phyloP scores from a whole-genome alignment of 305 asterid species.

The Ajuga reptans region DNA sequence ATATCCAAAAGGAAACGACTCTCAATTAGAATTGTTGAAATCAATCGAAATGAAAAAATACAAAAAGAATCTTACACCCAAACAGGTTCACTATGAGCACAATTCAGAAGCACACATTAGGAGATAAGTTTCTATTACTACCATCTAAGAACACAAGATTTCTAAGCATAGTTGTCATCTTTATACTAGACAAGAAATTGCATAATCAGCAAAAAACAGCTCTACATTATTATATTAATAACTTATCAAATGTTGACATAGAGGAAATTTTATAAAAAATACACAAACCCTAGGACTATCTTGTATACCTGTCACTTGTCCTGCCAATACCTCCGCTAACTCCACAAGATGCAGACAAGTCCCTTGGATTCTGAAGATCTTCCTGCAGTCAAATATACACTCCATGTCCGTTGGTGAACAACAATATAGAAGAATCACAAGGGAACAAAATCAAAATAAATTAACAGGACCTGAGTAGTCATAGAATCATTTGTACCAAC shows the following conservation, averaged over 20 bases:
- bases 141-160: conserved; percentile 6
- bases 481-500: conserved; percentile 29
- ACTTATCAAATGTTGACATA: conserved; percentile 6
- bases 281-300: conserved; percentile 10
- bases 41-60: not conserved
- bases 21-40: conserved; percentile 1
- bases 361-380: conserved; percentile 30
- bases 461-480: conserved; percentile 35
- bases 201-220: not conserved
- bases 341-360: conserved; percentile 36
- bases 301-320: conserved; percentile 52
- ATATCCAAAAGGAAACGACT: not conserved
- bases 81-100: not conserved
- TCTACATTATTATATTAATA: not conserved
- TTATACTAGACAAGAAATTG: not conserved
- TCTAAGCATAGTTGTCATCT: not conserved
- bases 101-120: not conserved
- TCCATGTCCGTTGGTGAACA: conserved; percentile 14
- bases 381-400: conserved; percentile 32
- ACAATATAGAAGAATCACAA: conserved; percentile 13
- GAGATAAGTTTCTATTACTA: not conserved
- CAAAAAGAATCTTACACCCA: not conserved
- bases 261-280: not conserved
- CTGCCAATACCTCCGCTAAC: conserved; percentile 26
- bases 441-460: conserved; percentile 21